Evolutionary conservation across 768 basidiomycete genomes (phyloP), one percentile per base, ranked within the genome.

Genomic region (Rhizopogon vesiculosus): DNA sequence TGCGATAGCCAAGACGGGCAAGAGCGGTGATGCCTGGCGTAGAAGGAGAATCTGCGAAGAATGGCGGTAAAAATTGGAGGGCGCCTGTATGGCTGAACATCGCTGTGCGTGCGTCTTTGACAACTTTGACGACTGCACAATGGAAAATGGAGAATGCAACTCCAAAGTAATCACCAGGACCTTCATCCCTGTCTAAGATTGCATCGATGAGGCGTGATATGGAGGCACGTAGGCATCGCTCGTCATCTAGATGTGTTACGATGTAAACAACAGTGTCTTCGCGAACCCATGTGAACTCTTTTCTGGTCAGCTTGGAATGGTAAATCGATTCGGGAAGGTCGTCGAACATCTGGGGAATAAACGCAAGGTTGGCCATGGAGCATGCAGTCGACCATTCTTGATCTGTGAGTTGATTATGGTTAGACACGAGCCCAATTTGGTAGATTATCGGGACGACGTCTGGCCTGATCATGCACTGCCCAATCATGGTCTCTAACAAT

Each of bases 211-310:
- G 28, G 7, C 35, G 50, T 13, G 38, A 25, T 3, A 51, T 15
- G 13, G 35, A 9, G 29, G 51, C 22, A 44, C 39, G 25, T 42
- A 53, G 12, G 42, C 58, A 55, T 43, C 52, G 51, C 48, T 64
- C 61, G 45, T 66, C 59, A 53, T 64, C 62, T 31, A 66, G 63
- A 51, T 64, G 61, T 6, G 63, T 64, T 7, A 58, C 45, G 45
- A 57, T 55, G 7, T 46, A 58, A n/a, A 51, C 50, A 13, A 31
- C 6, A 7, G 38, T 25, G 54, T 55, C 54, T 39, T 38, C 18
- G n/a, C 54, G 54, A 13, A 50, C 41, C 54, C 48, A 55, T 19
- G n/a, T 33, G 5, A 43, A 22, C 18, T 51, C 29, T 31, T 16
- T 15, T 9, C 45, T 28, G 3, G 3, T 19, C 41, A 42, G 7